phyloP scores from a whole-genome alignment of 108 stramenopile species.

The Cyclotella distinguenda region DNA sequence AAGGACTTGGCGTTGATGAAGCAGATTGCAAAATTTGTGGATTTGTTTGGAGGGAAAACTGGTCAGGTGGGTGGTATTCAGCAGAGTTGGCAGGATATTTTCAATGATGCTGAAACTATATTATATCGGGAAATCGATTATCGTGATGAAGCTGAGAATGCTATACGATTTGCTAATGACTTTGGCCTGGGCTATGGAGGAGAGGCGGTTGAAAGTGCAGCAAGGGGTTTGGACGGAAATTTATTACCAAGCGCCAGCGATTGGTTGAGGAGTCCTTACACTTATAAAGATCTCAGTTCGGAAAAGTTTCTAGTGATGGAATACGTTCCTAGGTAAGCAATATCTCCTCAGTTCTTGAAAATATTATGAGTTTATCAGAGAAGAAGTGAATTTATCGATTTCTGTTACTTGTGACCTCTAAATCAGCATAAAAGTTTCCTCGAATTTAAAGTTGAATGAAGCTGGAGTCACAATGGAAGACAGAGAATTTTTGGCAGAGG shows the following conservation, averaged over 20 bases:
- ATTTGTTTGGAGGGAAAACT: constrained; percentile 58
- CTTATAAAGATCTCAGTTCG: constrained; percentile 65
- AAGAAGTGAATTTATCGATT: background rate
- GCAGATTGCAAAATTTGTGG: constrained; percentile 68
- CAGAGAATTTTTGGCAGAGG: constrained; percentile 69
- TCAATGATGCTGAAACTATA: constrained; percentile 87
- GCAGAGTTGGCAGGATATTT: constrained; percentile 81
- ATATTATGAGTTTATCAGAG: background rate
- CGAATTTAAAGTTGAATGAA: constrained; percentile 56
- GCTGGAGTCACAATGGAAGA: constrained; percentile 68
- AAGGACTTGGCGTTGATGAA: constrained; percentile 87
- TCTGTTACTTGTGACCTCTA: background rate
- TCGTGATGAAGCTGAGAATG: constrained; percentile 90
- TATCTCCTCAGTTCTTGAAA: background rate
- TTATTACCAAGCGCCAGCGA: constrained; percentile 69
- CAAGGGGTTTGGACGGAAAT: constrained; percentile 64
- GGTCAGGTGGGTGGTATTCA: constrained; percentile 75
- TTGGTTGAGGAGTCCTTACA: constrained; percentile 75
- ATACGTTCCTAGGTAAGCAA: constrained; percentile 59
- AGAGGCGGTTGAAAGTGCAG: constrained; percentile 35
- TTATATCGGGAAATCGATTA: constrained; percentile 97
- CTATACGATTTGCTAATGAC: constrained; percentile 76
- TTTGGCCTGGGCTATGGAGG: constrained; percentile 86
- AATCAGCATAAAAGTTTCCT: constrained; percentile 72
- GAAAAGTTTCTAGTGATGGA: constrained; percentile 82